These are phyloP conservation scores for Pseudocercospora vitis DNA, from an alignment of 2,329 filamentous ascomycete species.

Conservation along the genomic window DNA sequence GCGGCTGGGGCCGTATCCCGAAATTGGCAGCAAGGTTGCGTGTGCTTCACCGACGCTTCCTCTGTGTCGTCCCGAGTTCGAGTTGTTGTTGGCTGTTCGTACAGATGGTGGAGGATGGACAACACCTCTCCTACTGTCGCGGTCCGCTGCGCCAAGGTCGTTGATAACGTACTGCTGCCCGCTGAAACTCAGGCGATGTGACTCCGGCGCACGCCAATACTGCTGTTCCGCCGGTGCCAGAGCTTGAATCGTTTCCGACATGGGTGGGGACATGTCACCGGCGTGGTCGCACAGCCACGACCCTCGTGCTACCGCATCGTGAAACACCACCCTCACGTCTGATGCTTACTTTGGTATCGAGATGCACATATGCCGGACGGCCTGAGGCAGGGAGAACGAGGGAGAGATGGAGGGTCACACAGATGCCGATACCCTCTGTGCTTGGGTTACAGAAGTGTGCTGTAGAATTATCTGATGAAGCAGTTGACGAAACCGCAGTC, in stretches of 20 bases:
- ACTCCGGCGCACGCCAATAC: not conserved
- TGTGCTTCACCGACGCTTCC: no score
- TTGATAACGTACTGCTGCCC: not conserved
- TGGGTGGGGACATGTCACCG: not conserved
- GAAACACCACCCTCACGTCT: constrained; percentile 7
- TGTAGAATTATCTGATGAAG: constrained; percentile 1
- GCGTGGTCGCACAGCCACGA: constrained; percentile 9
- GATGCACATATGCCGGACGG: not conserved
- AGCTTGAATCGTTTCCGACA: not conserved
- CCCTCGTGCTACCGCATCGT: constrained; percentile 18
- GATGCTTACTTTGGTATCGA: not conserved
- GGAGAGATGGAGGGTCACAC: not conserved
- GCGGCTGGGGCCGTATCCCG: no score
- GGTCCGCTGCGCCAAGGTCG: not conserved
- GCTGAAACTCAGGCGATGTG: not conserved
- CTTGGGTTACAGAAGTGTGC: constrained; percentile 1
- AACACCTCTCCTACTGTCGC: no score
- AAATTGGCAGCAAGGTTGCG: no score
- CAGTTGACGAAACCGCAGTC: not conserved
- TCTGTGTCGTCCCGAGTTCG: no score
- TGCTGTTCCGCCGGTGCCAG: not conserved
- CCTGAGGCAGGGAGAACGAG: not conserved
- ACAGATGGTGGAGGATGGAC: not conserved
- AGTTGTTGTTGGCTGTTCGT: not conserved
- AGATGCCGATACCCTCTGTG: not conserved